Evolutionary conservation across 768 basidiomycete species (phyloP).

Genomic region (Podaxis sp.): DNA sequence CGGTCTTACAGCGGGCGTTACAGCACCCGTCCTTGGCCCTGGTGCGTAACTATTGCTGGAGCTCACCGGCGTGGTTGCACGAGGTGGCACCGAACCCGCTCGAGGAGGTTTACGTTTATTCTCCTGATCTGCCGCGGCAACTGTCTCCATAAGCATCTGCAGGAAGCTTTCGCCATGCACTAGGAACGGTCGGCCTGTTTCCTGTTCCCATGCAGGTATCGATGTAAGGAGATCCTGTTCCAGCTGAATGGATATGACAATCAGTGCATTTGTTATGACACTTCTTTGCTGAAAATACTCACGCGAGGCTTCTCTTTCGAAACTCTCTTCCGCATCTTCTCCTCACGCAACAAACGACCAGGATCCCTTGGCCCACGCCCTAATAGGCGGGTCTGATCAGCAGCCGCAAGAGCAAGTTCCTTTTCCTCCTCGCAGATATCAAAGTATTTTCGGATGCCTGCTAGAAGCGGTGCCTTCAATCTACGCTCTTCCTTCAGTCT

Average conservation of each 20-base stretch:
- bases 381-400: constrained; percentile 79
- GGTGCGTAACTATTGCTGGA: constrained; percentile 37
- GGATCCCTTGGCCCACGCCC: constrained; percentile 83
- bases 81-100: constrained; percentile 60
- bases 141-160: constrained; percentile 70
- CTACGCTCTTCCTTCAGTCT: constrained; percentile 82
- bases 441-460: constrained; percentile 83
- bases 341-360: constrained; percentile 85
- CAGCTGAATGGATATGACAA: constrained; percentile 48
- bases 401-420: constrained; percentile 78
- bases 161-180: constrained; percentile 84
- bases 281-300: constrained; percentile 26
- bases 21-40: constrained; percentile 36
- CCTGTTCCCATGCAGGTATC: constrained; percentile 87
- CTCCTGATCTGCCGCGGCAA: constrained; percentile 77
- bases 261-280: background rate
- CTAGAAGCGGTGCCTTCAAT: constrained; percentile 73
- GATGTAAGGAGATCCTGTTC: constrained; percentile 81
- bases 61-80: constrained; percentile 57
- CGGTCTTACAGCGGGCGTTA: constrained; percentile 66
- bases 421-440: constrained; percentile 89
- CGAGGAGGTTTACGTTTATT: constrained; percentile 61
- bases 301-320: constrained; percentile 92
- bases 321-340: constrained; percentile 96
- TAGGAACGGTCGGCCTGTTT: constrained; percentile 71